These are phyloP conservation scores for Teunomyces funiuensis DNA, from an alignment of 805 yeast genomes.

Conservation along the genomic window DNA sequence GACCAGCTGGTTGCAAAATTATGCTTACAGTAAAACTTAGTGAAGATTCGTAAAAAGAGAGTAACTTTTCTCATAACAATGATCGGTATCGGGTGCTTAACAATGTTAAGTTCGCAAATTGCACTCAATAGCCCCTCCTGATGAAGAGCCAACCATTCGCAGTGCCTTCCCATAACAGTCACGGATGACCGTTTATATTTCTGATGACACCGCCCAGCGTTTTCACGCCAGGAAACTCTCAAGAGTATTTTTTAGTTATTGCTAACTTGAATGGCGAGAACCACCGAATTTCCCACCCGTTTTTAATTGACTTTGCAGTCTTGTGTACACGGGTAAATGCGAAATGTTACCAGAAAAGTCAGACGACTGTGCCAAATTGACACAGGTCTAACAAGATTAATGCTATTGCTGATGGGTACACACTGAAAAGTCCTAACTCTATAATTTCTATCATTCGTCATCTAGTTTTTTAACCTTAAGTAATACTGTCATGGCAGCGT, in stretches of 20 bases:
- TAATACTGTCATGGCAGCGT: no score
- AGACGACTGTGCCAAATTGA: slow-evolving; percentile 19
- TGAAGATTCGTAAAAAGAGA: slow-evolving; percentile 13
- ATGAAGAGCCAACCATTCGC: slow-evolving; percentile 54
- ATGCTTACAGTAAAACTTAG: neutral
- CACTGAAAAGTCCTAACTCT: neutral
- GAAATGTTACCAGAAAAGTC: slow-evolving; percentile 45
- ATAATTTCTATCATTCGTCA: no score
- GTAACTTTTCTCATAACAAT: slow-evolving; percentile 47
- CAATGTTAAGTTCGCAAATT: slow-evolving; percentile 49
- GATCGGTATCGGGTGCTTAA: slow-evolving; percentile 63
- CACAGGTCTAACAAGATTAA: neutral
- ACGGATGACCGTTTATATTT: slow-evolving; percentile 31
- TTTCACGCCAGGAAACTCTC: slow-evolving; percentile 59
- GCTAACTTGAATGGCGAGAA: slow-evolving; percentile 46
- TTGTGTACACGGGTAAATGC: slow-evolving; percentile 46
- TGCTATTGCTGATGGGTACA: neutral
- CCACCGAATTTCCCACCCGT: slow-evolving; percentile 70
- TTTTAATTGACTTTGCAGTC: slow-evolving; percentile 17
- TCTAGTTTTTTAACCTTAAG: no score
- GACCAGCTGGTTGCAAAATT: neutral
- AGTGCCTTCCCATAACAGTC: slow-evolving; percentile 50
- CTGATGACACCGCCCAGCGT: slow-evolving; percentile 62
- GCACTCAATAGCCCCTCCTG: slow-evolving; percentile 54
- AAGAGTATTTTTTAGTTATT: slow-evolving; percentile 36